Conservation (phyloP, 2,329 filamentous ascomycete genomes). For the Scolecobasidium constrictum region DNA sequence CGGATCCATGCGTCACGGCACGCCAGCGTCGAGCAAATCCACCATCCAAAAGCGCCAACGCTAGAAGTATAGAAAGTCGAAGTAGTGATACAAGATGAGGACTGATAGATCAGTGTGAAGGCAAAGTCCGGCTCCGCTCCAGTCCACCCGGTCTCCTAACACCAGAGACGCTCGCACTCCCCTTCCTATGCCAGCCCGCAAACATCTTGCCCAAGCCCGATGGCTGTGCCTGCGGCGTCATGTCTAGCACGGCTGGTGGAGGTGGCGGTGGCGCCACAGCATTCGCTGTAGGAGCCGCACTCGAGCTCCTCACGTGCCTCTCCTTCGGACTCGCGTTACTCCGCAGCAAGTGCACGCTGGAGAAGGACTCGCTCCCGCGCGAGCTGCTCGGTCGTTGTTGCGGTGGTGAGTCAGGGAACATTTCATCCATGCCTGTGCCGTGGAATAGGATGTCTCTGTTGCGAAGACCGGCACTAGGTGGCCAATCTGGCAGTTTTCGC, state of each 20-base stretch:
- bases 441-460: slow-evolving; percentile 10
- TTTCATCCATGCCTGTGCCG: slow-evolving; percentile 1
- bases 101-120: neutral
- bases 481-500: slow-evolving; percentile 9
- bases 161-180: neutral
- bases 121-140: neutral
- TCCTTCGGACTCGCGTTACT: neutral
- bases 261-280: neutral
- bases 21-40: no score
- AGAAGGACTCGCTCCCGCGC: neutral
- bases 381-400: neutral
- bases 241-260: neutral
- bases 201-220: no score
- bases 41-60: neutral
- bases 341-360: neutral
- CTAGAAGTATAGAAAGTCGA: neutral
- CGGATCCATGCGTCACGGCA: no score
- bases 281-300: neutral
- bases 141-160: neutral
- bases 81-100: neutral
- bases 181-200: neutral
- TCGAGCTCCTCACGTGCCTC: neutral
- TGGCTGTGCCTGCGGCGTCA: no score
- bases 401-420: slow-evolving; percentile 3
- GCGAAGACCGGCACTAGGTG: slow-evolving; percentile 7